Evolutionary conservation across 805 yeast genomes (phyloP).

Genomic region (Lachancea nothofagi): DNA sequence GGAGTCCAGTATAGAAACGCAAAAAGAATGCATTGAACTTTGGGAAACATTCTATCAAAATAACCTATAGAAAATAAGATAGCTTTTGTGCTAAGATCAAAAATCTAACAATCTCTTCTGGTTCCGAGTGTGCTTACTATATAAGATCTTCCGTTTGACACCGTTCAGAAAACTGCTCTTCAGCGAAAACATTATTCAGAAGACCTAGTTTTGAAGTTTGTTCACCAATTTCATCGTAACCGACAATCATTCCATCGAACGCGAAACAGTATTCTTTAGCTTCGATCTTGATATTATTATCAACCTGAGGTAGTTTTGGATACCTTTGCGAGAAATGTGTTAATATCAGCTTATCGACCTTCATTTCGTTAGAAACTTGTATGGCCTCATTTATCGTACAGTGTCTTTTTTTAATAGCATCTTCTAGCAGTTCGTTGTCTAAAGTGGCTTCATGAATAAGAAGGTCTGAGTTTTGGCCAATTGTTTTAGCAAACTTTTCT

Average conservation of each 20-base stretch:
- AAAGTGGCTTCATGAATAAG: conserved; percentile 92
- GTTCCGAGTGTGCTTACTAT: not conserved
- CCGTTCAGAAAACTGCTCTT: conserved; percentile 29
- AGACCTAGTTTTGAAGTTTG: conserved; percentile 28
- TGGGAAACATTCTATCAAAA: conserved; percentile 82
- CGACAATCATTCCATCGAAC: conserved; percentile 59
- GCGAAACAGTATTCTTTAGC: conserved; percentile 45
- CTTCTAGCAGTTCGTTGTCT: conserved; percentile 69
- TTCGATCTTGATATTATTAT: conserved; percentile 24
- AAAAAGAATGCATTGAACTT: conserved; percentile 83
- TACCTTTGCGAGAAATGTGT: conserved; percentile 95
- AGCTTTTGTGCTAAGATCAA: conserved; percentile 3
- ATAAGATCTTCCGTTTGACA: conserved; percentile 20
- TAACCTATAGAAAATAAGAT: conserved; percentile 21
- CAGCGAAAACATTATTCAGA: conserved; percentile 30
- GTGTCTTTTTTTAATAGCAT: conserved; percentile 78
- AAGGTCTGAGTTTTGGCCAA: conserved; percentile 65
- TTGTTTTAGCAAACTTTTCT: conserved; percentile 46
- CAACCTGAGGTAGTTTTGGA: conserved; percentile 46
- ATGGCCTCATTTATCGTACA: conserved; percentile 88
- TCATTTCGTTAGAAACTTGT: conserved; percentile 62
- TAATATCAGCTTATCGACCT: conserved; percentile 60
- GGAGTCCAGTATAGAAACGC: conserved; percentile 87
- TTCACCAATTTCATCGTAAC: conserved; percentile 40
- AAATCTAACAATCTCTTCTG: not conserved